Conservation (phyloP, 805 yeast species). For the Ogataea pignaliae region DNA sequence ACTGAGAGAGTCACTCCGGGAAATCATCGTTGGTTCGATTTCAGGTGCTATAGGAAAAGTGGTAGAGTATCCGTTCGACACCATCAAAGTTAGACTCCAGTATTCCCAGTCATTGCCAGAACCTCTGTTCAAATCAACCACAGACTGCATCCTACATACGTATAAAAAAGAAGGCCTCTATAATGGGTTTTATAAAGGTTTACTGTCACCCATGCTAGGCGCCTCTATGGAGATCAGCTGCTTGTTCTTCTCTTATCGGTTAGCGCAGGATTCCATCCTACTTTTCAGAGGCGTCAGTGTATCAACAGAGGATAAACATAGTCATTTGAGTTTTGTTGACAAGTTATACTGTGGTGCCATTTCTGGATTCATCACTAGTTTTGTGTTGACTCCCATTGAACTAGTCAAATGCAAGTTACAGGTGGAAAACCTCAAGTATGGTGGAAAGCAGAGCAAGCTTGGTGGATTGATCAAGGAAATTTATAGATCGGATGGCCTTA, state of each 20-base stretch:
- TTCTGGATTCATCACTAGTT: constrained; percentile 79
- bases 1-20: constrained; percentile 30
- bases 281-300: constrained; percentile 22
- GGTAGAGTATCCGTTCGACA: constrained; percentile 90
- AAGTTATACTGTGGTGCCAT: constrained; percentile 68
- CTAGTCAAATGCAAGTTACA: constrained; percentile 84
- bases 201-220: constrained; percentile 79
- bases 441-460: constrained; percentile 17
- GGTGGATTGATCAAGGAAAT: constrained; percentile 38
- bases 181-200: constrained; percentile 72
- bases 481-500: constrained; percentile 45
- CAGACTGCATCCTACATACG: constrained; percentile 62
- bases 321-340: constrained; percentile 15
- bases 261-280: constrained; percentile 35
- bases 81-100: constrained; percentile 82
- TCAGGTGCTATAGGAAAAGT: constrained; percentile 83
- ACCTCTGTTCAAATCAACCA: constrained; percentile 53
- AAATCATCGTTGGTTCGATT: constrained; percentile 45
- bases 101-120: constrained; percentile 55
- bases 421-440: constrained; percentile 43
- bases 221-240: constrained; percentile 89
- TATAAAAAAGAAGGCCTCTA: constrained; percentile 62
- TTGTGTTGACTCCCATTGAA: constrained; percentile 88
- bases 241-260: constrained; percentile 62
- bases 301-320: constrained; percentile 10